Evolutionary conservation across 108 stramenopile genomes (phyloP).

Genomic region (Conticribra weissflogii): DNA sequence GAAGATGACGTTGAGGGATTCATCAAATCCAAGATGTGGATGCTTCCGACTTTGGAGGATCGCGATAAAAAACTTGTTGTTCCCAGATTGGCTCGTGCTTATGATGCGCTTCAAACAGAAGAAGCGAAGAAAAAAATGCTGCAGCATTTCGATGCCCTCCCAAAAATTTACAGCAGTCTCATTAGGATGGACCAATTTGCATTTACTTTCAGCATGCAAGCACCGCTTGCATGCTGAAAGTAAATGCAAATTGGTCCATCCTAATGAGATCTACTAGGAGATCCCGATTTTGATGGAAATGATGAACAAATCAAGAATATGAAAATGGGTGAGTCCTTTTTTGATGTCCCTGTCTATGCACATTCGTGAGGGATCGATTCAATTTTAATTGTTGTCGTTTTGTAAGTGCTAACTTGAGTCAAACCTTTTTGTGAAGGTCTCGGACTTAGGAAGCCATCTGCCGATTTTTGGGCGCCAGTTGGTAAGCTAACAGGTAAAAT

Average conservation of each 20-base stretch:
- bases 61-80: slow-evolving; percentile 84
- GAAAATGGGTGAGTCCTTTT: slow-evolving; percentile 71
- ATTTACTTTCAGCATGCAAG: slow-evolving; percentile 49
- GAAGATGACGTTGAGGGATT: slow-evolving; percentile 69
- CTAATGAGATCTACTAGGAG: slow-evolving; percentile 73
- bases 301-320: slow-evolving; percentile 83
- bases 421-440: slow-evolving; percentile 58
- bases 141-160: slow-evolving; percentile 65
- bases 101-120: slow-evolving; percentile 43
- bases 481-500: slow-evolving; percentile 82
- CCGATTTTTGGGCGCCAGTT: slow-evolving; percentile 87
- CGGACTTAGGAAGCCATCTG: slow-evolving; percentile 78
- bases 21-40: slow-evolving; percentile 80
- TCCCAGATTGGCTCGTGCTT: slow-evolving; percentile 73
- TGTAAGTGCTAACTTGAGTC: neutral
- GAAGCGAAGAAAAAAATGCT: slow-evolving; percentile 48
- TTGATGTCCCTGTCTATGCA: neutral
- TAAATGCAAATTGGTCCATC: slow-evolving; percentile 91
- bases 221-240: slow-evolving; percentile 89
- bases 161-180: slow-evolving; percentile 71
- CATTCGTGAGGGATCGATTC: too few relatives aligned
- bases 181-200: neutral
- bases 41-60: slow-evolving; percentile 79
- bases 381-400: too few relatives aligned
- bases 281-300: slow-evolving; percentile 77